phyloP scores from a whole-genome alignment of 108 stramenopile genomes.

The Nitzschia sp. region DNA sequence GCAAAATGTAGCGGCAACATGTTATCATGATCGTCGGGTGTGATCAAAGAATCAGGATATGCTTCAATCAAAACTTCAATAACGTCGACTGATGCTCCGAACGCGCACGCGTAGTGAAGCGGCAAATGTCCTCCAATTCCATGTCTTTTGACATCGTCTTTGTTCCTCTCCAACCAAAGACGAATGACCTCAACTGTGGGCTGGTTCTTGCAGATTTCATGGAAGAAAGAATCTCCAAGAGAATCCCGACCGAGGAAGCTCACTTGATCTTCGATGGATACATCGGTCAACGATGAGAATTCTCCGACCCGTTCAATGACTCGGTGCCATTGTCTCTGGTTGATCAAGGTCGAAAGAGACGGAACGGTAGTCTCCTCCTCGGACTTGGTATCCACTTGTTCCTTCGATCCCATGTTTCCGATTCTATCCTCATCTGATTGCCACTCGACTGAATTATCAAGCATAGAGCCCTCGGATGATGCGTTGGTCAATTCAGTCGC shows the following conservation, averaged over 20 bases:
- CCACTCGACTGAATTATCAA: not conserved
- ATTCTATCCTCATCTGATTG: too few species aligned
- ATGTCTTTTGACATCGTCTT: slow-evolving; percentile 27
- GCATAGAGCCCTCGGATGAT: not conserved
- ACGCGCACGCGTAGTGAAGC: slow-evolving; percentile 69
- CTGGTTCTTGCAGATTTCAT: slow-evolving; percentile 56
- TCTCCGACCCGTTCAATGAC: not conserved
- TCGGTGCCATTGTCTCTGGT: not conserved
- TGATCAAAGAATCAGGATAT: slow-evolving; percentile 60
- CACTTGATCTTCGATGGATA: not conserved
- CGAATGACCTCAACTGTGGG: slow-evolving; percentile 47
- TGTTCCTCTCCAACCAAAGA: slow-evolving; percentile 39
- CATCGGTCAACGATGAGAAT: not conserved
- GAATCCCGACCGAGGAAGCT: slow-evolving; percentile 24
- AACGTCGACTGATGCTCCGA: slow-evolving; percentile 50
- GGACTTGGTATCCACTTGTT: not conserved
- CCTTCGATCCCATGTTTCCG: not conserved
- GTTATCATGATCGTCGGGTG: slow-evolving; percentile 33
- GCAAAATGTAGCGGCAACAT: slow-evolving; percentile 63
- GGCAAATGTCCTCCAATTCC: slow-evolving; percentile 58
- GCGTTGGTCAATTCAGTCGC: not conserved
- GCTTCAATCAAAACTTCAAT: slow-evolving; percentile 45
- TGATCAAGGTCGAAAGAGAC: slow-evolving; percentile 1
- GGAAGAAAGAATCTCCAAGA: slow-evolving; percentile 41
- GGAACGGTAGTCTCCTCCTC: not conserved